phyloP scores from a whole-genome alignment of 108 stramenopile species.

The Skeletonema grethae region DNA sequence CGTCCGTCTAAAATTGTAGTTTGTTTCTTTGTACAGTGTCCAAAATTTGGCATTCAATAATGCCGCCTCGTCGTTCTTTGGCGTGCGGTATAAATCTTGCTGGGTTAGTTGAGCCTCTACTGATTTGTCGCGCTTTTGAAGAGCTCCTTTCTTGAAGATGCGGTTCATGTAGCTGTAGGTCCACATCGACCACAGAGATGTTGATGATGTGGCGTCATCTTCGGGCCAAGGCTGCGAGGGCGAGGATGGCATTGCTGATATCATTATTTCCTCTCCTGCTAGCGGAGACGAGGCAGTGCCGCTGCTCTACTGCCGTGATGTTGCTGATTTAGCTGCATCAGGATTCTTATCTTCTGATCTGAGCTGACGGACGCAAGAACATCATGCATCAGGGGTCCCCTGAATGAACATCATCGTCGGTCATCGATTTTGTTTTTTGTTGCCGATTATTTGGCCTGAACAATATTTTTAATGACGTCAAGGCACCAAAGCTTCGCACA shows the following conservation, averaged over 20 bases:
- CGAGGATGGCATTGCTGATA: neutral
- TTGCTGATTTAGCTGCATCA: no score
- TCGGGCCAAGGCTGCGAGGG: constrained; percentile 16
- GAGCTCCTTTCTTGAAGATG: constrained; percentile 47
- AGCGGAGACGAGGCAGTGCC: no score
- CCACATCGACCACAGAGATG: constrained; percentile 22
- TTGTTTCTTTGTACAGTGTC: constrained; percentile 10
- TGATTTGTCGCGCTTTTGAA: constrained; percentile 27
- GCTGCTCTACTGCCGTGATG: no score
- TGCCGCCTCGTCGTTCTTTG: constrained; percentile 16
- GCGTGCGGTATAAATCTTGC: constrained; percentile 50
- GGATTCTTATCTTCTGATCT: no score
- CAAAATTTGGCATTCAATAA: constrained; percentile 19
- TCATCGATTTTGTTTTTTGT: no score
- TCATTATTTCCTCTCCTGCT: neutral
- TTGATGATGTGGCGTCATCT: neutral
- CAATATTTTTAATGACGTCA: no score
- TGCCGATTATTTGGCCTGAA: no score
- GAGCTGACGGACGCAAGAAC: no score
- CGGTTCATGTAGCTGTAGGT: constrained; percentile 64
- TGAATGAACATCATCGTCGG: no score
- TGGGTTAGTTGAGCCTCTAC: constrained; percentile 32
- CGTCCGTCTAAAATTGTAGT: constrained; percentile 23
- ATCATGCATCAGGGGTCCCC: no score
- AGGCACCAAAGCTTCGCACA: no score